These are phyloP conservation scores for Hepatocystis sp. DNA, from an alignment of 169 alveolate species.

Conservation along the genomic window DNA sequence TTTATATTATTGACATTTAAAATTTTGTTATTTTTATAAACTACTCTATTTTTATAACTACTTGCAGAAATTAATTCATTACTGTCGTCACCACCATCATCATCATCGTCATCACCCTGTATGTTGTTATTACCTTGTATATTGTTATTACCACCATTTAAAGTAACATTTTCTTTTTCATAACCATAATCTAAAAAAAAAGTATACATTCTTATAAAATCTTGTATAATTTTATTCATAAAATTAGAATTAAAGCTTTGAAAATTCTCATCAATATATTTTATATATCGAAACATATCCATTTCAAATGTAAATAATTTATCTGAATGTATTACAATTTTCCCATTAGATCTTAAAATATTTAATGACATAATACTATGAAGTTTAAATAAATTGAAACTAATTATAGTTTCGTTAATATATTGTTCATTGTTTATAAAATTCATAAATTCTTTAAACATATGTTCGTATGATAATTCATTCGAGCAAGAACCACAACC, in stretches of 20 bases:
- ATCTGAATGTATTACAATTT: conserved; percentile 62
- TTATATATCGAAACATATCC: conserved; percentile 44
- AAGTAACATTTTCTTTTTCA: conserved; percentile 1
- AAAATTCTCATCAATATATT: conserved; percentile 68
- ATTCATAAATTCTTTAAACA: conserved; percentile 33
- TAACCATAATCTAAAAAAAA: conserved; percentile 64
- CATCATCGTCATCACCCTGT: neutral
- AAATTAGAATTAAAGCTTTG: conserved; percentile 45
- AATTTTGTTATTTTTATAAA: conserved; percentile 35
- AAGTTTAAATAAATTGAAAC: conserved; percentile 35
- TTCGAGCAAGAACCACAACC: no score
- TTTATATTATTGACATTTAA: conserved; percentile 56
- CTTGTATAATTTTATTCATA: conserved; percentile 62
- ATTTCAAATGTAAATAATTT: conserved; percentile 64
- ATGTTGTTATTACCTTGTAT: neutral
- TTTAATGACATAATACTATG: conserved; percentile 56
- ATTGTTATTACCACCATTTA: neutral
- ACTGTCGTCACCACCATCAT: neutral
- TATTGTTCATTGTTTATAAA: conserved; percentile 32
- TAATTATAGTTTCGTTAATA: conserved; percentile 24
- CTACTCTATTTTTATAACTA: conserved; percentile 36
- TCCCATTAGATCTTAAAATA: conserved; percentile 58
- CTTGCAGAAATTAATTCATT: neutral
- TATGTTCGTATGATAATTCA: conserved; percentile 45
- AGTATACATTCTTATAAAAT: conserved; percentile 35